phyloP scores from a whole-genome alignment of 2,329 filamentous ascomycete species.

The Harringtonia aguacate region DNA sequence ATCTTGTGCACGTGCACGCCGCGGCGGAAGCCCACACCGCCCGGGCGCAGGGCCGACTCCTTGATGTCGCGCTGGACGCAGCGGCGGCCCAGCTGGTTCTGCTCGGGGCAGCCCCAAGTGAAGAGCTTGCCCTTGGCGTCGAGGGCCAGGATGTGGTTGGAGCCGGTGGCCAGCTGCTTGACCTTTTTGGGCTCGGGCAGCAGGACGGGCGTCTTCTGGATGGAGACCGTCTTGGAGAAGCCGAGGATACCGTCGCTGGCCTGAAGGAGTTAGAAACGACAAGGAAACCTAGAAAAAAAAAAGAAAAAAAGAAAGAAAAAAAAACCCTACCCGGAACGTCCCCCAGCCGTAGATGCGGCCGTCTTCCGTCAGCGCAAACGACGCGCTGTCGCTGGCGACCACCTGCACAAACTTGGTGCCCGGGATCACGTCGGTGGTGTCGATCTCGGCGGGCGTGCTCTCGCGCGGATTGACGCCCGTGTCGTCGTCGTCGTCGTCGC shows the following conservation, averaged over 20 bases:
- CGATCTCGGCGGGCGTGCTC: constrained; percentile 47
- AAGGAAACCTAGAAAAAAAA: too few relatives aligned
- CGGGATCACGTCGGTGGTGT: constrained; percentile 27
- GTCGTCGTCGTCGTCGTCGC: constrained; percentile 19
- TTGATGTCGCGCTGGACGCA: constrained; percentile 43
- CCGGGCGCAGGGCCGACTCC: constrained; percentile 21
- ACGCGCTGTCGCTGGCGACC: constrained; percentile 62
- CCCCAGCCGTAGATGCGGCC: constrained; percentile 77
- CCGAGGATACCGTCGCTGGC: constrained; percentile 38
- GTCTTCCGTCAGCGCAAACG: constrained; percentile 64
- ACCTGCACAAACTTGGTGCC: constrained; percentile 41
- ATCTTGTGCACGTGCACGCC: constrained; percentile 56
- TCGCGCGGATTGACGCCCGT: constrained; percentile 51
- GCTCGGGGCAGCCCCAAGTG: constrained; percentile 64
- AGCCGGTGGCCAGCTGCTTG: constrained; percentile 51
- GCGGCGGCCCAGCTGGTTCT: constrained; percentile 51
- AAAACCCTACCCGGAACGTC: constrained; percentile 50
- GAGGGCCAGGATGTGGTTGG: constrained; percentile 62
- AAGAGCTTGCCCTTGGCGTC: constrained; percentile 53
- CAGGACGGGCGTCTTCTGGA: constrained; percentile 39
- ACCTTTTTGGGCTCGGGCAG: constrained; percentile 57
- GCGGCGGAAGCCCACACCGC: constrained; percentile 21
- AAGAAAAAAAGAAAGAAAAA: neutral
- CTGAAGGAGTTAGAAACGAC: constrained; percentile 8
- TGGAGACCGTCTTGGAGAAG: constrained; percentile 17